Evolutionary conservation across 139 green algal species (phyloP), one percentile per base, ranked within the genome.

Genomic region (Micractinium sp.): DNA sequence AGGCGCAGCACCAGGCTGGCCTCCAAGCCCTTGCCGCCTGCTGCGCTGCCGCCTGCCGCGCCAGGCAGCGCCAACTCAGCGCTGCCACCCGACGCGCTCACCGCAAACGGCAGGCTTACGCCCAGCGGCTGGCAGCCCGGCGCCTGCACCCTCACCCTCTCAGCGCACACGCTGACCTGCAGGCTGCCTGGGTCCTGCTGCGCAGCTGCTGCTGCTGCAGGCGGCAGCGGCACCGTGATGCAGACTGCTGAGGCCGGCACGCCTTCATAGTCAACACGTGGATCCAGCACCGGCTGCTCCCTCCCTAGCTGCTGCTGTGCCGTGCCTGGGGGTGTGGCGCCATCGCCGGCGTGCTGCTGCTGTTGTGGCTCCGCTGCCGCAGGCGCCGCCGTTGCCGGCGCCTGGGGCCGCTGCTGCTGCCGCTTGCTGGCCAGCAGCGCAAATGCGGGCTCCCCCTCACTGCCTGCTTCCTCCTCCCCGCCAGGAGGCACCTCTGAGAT

Each of bases 1-100:
- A 87, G 83, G n/a, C 33, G 38, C 67, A 87, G 83, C 83, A 87
- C 38, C 83, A 87, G 39, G 56, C 83, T 87, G 67, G 31, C 63
- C 77, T 16, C 77, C 1, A 27, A 38, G 75, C 75, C 23, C 36
- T 56, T 35, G 38, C 77, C 27, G 20, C 39, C 77, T 36, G 77
- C 38, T 61, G 77, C n/a, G n/a, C 60, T n/a, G 73, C 73, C 23
- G 14, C 53, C 56, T 27, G 31, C 53, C 15, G 16, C 35, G 41
- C 27, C 79, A 27, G 27, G 27, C 9, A 31, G 29, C n/a, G 29
- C 56, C 67, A 87, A 12, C 83, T 87, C 67, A 5, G 83, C 67
- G 7, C 29, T 80, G 27, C 66, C 83, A 66, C 83, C 83, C 7
- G 38, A 39, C 22, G 83, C 83, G 13, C 29, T 47, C 22, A 87